Evolutionary conservation across 768 basidiomycete species (phyloP).

Genomic region (Lactarius indigo): DNA sequence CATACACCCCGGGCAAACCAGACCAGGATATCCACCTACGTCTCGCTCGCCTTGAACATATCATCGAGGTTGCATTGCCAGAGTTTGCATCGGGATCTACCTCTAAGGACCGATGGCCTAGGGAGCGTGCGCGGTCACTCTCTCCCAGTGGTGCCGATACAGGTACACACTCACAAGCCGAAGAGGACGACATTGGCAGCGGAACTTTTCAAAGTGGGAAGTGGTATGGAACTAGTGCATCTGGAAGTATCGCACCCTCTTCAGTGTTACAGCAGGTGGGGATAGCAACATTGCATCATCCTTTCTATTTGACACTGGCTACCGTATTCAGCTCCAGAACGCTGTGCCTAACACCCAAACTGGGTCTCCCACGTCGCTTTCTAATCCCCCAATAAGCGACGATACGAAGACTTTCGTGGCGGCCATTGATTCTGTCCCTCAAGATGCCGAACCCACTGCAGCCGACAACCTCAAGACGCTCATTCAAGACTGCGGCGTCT

Average conservation of each 20-base stretch:
- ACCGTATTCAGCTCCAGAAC: constrained; percentile 45
- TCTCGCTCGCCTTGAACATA: constrained; percentile 72
- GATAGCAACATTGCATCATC: not conserved
- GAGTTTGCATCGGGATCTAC: constrained; percentile 55
- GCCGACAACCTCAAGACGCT: constrained; percentile 82
- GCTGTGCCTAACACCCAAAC: constrained; percentile 41
- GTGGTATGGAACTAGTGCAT: constrained; percentile 83
- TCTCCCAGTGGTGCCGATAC: constrained; percentile 52
- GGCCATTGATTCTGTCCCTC: constrained; percentile 41
- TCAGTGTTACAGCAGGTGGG: constrained; percentile 76
- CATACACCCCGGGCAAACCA: constrained; percentile 82
- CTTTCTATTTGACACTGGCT: not conserved
- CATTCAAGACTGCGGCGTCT: constrained; percentile 89
- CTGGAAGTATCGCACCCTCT: constrained; percentile 77
- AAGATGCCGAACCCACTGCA: constrained; percentile 47
- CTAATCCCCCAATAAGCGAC: constrained; percentile 26
- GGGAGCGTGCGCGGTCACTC: constrained; percentile 42
- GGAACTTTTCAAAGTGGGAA: constrained; percentile 80
- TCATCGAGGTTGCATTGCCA: constrained; percentile 75
- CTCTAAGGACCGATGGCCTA: constrained; percentile 25
- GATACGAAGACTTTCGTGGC: constrained; percentile 31
- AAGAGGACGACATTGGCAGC: constrained; percentile 72
- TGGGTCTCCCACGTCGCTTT: constrained; percentile 5
- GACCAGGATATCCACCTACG: constrained; percentile 79
- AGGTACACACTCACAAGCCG: constrained; percentile 65